Base-by-base conservation (phyloP, 2,329 filamentous ascomycete genomes). In the Neopestalotiopsis rosae region DNA sequence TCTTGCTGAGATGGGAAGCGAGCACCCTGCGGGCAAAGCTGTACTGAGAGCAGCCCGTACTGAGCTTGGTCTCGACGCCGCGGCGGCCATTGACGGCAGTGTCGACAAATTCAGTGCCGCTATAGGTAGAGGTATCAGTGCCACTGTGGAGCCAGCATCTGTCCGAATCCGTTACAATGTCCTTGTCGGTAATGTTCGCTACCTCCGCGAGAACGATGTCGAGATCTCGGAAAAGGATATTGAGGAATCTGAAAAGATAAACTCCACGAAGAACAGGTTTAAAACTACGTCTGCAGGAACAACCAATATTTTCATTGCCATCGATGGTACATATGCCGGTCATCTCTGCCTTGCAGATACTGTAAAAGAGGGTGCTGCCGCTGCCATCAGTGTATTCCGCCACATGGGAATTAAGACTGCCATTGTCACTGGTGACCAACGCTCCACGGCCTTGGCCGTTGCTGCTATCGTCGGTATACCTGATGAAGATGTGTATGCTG, bases 1-100 rank as follows among this genome's bases (percentile, higher is more conserved):
- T 59, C 90, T 98, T n/a, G 92, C 95, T 0, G 96, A 99, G 82
- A 94, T 94, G 88, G 93, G 94, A 72, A 97, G 94, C 76, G 96
- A 99, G 81, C 96, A 99, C 77, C 96, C 96, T 0, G 93, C 98
- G 68, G 96, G 95, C n/a, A 94, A 91, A 75, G 95, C 96, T 14
- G 93, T 98, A 65, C 84, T 97, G 5, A 81, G 83, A 1, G 90
- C 90, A 34, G 94, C 95, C 3, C 95, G 93, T 74, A 84, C 88
- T 1, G 89, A 95, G 77, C 89, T 98, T 9, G 90, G 90, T 4
- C 80, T 97, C 52, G 90, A 89, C 17, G 79, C 85, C 1, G 94
- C 97, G 69, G 91, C 88, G 7, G 88, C 90, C 20, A 87, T 98
- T 40, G 92, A 97, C 69, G 96, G 96, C 62, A 93, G 89, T 72